Evolutionary conservation across 805 yeast genomes (phyloP).

Genomic region (Blastobotrys terrestris): DNA sequence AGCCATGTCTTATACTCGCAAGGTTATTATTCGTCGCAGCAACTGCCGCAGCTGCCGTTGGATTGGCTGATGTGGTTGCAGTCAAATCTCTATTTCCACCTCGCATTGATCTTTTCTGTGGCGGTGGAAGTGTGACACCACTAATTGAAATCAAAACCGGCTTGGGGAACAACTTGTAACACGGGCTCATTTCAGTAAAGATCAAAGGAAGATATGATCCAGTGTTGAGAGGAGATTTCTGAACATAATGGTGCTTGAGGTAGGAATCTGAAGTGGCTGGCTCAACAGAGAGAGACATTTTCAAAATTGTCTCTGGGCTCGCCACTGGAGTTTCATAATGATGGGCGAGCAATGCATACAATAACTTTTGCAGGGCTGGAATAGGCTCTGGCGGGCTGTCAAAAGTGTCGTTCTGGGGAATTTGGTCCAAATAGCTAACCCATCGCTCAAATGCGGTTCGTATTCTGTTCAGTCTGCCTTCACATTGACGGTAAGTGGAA

Average conservation of each 20-base stretch:
- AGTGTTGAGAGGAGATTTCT: constrained; percentile 50
- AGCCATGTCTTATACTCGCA: constrained; percentile 1
- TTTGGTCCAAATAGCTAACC: constrained; percentile 59
- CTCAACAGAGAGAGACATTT: constrained; percentile 56
- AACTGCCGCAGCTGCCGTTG: background rate
- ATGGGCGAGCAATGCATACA: constrained; percentile 42
- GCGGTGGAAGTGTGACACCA: constrained; percentile 29
- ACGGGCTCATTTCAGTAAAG: constrained; percentile 52
- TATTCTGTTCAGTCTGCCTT: constrained; percentile 59
- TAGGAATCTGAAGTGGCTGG: constrained; percentile 49
- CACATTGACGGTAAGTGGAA: constrained; percentile 49
- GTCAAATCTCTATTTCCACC: background rate
- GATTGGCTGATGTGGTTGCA: background rate
- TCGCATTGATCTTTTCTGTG: constrained; percentile 7
- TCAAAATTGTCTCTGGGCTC: constrained; percentile 47
- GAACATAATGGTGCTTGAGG: constrained; percentile 37
- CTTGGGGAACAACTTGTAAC: constrained; percentile 52
- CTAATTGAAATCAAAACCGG: constrained; percentile 49
- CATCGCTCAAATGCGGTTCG: constrained; percentile 73
- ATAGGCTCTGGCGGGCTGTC: constrained; percentile 25
- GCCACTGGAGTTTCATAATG: constrained; percentile 30
- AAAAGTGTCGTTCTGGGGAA: constrained; percentile 38
- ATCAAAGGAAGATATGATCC: constrained; percentile 63
- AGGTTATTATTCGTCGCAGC: background rate
- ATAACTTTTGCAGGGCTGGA: constrained; percentile 34